Conservation (phyloP, 208 protist genomes). For the Crithidia thermophila region DNA sequence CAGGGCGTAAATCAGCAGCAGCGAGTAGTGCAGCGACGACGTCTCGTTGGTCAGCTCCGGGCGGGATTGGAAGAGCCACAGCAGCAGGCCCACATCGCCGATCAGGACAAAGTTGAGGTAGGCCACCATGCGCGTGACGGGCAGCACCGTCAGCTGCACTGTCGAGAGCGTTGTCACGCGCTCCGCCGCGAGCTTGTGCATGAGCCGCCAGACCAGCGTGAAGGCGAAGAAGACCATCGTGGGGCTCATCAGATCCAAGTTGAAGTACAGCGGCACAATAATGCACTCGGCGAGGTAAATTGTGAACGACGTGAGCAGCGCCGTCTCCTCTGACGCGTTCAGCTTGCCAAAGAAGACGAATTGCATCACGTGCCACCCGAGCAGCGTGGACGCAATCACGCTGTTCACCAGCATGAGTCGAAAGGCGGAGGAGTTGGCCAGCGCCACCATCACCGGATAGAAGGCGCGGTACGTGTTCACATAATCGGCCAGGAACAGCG, state of each 20-base stretch:
- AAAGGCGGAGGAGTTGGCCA: constrained; percentile 74
- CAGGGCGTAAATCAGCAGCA: constrained; percentile 39
- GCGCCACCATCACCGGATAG: constrained; percentile 60
- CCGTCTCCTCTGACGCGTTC: constrained; percentile 41
- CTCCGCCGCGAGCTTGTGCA: constrained; percentile 73
- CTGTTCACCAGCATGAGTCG: constrained; percentile 51
- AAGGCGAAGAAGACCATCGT: constrained; percentile 36
- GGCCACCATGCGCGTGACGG: constrained; percentile 27
- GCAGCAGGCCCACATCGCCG: constrained; percentile 13
- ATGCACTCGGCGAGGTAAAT: constrained; percentile 70
- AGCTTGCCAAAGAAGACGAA: constrained; percentile 73
- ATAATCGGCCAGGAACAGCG: constrained; percentile 58
- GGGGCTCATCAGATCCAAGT: constrained; percentile 36
- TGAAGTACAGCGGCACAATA: constrained; percentile 48
- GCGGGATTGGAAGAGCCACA: constrained; percentile 26
- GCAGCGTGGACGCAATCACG: constrained; percentile 32
- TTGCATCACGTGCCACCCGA: constrained; percentile 47
- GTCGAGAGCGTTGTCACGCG: constrained; percentile 45
- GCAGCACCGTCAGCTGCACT: constrained; percentile 19
- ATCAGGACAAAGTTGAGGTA: constrained; percentile 36
- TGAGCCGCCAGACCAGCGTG: constrained; percentile 44
- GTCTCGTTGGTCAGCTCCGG: constrained; percentile 21
- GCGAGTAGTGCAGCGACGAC: constrained; percentile 33
- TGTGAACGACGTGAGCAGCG: constrained; percentile 33
- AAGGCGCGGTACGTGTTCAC: constrained; percentile 64